Evolutionary conservation across 1,284 basidiomycete genomes (phyloP), one percentile per base, ranked within the genome.

Genomic region (Rhizopogon parksii): DNA sequence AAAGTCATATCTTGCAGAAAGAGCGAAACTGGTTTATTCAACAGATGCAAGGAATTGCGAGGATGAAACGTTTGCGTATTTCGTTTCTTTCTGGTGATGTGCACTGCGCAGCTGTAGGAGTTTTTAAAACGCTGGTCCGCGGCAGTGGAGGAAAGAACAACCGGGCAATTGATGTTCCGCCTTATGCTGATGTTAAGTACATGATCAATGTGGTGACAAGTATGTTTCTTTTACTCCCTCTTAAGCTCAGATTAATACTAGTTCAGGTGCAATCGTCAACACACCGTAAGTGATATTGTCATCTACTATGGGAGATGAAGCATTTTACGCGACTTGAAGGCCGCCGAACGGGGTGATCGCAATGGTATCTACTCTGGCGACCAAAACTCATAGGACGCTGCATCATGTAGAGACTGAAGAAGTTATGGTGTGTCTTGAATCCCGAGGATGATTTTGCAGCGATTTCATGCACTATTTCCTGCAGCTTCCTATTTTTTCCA

Each of bases 1-100:
- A 7, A 39, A 12, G 25, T 15, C 34, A 24, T 14, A 19, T 48
- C 34, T 36, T 38, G 37, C 56, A 96, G 83, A 76, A 78, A 69
- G 95, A 98, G 68, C 83, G 95, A 47, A 98, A 98, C 66, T 86
- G 83, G 83, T 76, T 98, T 14, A 80, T 99, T 34, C 77, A 87
- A 54, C 78, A 86, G 60, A 73, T 91, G 53, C 92, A 95, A 64
- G 70, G 75, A 25, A 73, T 89, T 53, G 87, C 92, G 0, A 68
- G 70, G 40, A 67, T 69, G 42, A 79, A 79, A 62, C 74, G 77
- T 19, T 68, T 86, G 19, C 80, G 94, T 21, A 75, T 97, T 15
- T 81, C 85, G 0, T 93, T 94, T 68, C 60, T 96, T n/a, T 87
- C 85, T 0, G 94, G 94, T 2, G 93, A 97, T 62, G 93, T 96